phyloP scores from a whole-genome alignment of 2,329 filamentous ascomycete species.

The Paecilomyces niveus region DNA sequence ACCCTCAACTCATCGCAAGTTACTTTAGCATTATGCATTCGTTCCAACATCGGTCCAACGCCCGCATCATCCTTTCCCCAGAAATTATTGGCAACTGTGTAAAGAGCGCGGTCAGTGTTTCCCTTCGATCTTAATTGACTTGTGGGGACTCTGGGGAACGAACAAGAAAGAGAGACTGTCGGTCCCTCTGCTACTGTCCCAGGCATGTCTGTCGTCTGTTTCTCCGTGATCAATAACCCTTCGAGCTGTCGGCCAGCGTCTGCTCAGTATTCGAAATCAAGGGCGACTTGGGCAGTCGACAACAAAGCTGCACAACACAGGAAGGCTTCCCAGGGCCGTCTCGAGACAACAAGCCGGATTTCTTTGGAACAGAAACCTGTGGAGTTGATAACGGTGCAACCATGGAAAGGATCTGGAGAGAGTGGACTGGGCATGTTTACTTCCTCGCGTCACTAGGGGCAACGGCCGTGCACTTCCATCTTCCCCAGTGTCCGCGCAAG shows the following conservation, averaged over 20 bases:
- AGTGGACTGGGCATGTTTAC: constrained; percentile 15
- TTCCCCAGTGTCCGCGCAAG: not conserved
- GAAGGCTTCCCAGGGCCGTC: constrained; percentile 2
- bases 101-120: constrained; percentile 26
- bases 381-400: constrained; percentile 11
- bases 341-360: not conserved
- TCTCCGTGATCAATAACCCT: constrained; percentile 5
- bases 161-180: constrained; percentile 62
- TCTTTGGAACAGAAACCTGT: constrained; percentile 12
- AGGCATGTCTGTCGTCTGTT: constrained; percentile 45
- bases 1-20: constrained; percentile 88
- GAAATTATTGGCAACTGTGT: constrained; percentile 95
- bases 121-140: not conserved
- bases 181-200: constrained; percentile 55
- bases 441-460: constrained; percentile 20
- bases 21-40: constrained; percentile 89
- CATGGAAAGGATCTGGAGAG: not conserved
- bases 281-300: not conserved
- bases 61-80: constrained; percentile 99
- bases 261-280: constrained; percentile 19
- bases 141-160: constrained; percentile 11
- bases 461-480: constrained; percentile 11
- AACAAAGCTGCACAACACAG: not conserved
- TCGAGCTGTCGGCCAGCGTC: constrained; percentile 30
- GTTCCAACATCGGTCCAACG: constrained; percentile 81